Conservation (phyloP, 768 basidiomycete species). For the Suillus weaverae region DNA sequence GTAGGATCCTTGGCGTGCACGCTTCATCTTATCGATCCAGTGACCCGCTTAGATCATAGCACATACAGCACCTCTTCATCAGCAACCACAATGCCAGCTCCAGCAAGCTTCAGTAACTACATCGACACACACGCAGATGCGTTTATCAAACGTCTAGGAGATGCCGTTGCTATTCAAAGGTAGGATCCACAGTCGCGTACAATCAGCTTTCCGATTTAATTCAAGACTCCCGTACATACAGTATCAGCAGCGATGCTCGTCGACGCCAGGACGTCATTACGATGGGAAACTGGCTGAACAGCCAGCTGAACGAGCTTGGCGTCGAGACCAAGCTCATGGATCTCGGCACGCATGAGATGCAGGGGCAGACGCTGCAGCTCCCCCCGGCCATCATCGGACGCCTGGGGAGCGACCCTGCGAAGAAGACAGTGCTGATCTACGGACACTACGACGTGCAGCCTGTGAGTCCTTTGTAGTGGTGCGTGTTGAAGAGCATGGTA, state of each 20-base stretch:
- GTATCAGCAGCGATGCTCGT: slow-evolving; percentile 69
- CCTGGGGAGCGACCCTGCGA: slow-evolving; percentile 79
- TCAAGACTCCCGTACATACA: slow-evolving; percentile 23
- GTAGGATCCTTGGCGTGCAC: not conserved
- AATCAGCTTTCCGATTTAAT: slow-evolving; percentile 7
- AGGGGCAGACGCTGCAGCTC: slow-evolving; percentile 69
- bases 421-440: slow-evolving; percentile 93
- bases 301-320: slow-evolving; percentile 72
- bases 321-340: slow-evolving; percentile 73
- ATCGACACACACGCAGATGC: slow-evolving; percentile 69
- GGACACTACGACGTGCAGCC: slow-evolving; percentile 97
- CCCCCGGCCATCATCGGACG: slow-evolving; percentile 84
- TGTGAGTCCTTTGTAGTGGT: slow-evolving; percentile 38
- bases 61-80: not conserved
- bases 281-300: slow-evolving; percentile 85
- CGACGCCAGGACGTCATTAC: slow-evolving; percentile 74
- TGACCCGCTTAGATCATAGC: not conserved
- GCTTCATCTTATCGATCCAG: not conserved
- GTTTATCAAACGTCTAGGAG: slow-evolving; percentile 77
- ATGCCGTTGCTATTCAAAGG: slow-evolving; percentile 87
- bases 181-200: slow-evolving; percentile 23
- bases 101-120: slow-evolving; percentile 40
- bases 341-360: slow-evolving; percentile 74
- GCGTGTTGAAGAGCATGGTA: not conserved
- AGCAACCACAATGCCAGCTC: slow-evolving; percentile 32